These are phyloP conservation scores for Circinella umbellata DNA, from an alignment of 371 early-diverging fungal species.

Conservation along the genomic window DNA sequence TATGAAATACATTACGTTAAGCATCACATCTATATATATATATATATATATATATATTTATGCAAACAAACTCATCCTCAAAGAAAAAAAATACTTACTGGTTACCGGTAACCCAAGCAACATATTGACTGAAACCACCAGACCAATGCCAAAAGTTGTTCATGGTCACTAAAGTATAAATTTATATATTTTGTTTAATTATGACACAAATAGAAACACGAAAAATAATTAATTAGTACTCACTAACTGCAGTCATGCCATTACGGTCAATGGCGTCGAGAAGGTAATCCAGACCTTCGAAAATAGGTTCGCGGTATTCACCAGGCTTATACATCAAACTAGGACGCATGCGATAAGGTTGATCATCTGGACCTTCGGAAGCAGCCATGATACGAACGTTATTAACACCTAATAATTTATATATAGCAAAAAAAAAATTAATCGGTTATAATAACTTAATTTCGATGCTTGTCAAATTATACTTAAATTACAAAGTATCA, in stretches of 20 bases:
- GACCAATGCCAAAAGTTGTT: constrained; percentile 72
- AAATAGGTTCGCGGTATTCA: constrained; percentile 54
- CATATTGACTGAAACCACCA: constrained; percentile 66
- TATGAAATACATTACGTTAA: background rate
- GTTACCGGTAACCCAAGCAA: constrained; percentile 51
- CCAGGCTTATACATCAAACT: constrained; percentile 61
- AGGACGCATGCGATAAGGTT: constrained; percentile 66
- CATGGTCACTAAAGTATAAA: constrained; percentile 38
- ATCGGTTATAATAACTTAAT: no score
- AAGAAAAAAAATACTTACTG: constrained; percentile 9
- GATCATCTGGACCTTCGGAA: constrained; percentile 65
- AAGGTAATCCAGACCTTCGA: constrained; percentile 58
- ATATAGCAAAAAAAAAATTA: no score
- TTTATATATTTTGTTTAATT: background rate
- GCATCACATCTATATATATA: no score
- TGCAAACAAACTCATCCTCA: no score
- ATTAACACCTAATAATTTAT: constrained; percentile 38
- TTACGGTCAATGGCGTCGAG: constrained; percentile 51
- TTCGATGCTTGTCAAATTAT: no score
- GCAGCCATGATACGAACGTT: constrained; percentile 70
- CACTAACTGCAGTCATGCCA: constrained; percentile 58
- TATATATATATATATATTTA: no score
- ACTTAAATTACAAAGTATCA: no score
- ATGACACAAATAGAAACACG: background rate
- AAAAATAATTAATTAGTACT: constrained; percentile 9